Percentiles rank a stretch among this genome's conserved stretches.
phyloP scores from a whole-genome alignment of 345 rosid genomes.

The Punica granatum region DNA sequence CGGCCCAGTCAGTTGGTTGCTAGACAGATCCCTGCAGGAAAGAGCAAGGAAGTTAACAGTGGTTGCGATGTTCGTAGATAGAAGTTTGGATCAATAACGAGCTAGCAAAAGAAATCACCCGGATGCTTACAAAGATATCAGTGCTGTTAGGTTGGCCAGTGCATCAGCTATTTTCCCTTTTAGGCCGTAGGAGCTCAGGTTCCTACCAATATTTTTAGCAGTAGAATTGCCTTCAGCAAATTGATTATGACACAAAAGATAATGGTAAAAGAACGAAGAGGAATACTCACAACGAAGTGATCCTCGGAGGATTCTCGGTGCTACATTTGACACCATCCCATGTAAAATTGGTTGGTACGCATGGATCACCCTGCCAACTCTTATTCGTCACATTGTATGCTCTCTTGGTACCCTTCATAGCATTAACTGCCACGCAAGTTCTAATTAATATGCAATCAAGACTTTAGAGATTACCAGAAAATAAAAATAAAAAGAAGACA shows the following conservation, averaged over 20 bases:
- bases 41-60: background rate
- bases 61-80: background rate
- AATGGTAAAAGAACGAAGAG: background rate
- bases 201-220: too few species aligned
- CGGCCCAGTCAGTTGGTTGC: conserved; percentile 16
- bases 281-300: conserved; percentile 38
- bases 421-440: background rate
- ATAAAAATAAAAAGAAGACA: background rate
- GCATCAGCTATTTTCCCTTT: background rate
- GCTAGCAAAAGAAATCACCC: background rate
- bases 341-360: conserved; percentile 32
- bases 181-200: background rate
- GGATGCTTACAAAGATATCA: background rate
- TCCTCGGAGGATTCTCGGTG: conserved; percentile 17
- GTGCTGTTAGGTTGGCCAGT: background rate
- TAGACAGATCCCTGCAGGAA: conserved; percentile 19
- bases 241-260: too few species aligned
- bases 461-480: too few species aligned
- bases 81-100: too few species aligned
- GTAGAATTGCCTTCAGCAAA: too few species aligned
- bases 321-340: conserved; percentile 50
- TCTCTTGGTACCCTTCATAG: background rate
- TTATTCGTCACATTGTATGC: conserved; percentile 20
- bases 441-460: background rate
- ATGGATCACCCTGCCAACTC: conserved; percentile 56